Conservation (phyloP, 2,329 filamentous ascomycete genomes). For the Penicillium brevicompactum region DNA sequence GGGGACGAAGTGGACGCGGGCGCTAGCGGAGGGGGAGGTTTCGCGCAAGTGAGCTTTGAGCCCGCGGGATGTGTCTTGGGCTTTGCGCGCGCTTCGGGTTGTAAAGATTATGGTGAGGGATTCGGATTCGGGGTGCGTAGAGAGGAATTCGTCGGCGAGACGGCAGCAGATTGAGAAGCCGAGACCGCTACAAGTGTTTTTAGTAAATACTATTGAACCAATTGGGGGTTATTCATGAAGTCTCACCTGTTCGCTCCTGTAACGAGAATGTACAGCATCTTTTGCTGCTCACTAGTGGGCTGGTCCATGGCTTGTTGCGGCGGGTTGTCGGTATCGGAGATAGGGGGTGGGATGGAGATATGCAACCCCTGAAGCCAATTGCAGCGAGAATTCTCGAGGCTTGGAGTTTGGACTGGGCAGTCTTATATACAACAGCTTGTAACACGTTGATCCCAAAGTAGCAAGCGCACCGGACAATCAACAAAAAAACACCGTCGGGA, state of each 20-base stretch:
- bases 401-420: background rate
- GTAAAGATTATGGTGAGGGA: conserved; percentile 81
- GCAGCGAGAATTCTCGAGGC: background rate
- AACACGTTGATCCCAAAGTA: background rate
- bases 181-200: conserved; percentile 66
- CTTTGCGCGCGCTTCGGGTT: conserved; percentile 75
- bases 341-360: conserved; percentile 14
- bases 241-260: conserved; percentile 83
- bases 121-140: conserved; percentile 64
- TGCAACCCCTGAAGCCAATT: background rate
- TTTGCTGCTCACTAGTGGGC: conserved; percentile 15
- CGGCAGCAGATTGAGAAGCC: conserved; percentile 82
- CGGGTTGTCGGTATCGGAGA: conserved; percentile 9
- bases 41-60: conserved; percentile 64
- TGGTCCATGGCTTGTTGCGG: conserved; percentile 17
- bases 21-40: conserved; percentile 42
- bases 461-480: background rate
- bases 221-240: background rate
- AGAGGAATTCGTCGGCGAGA: conserved; percentile 86
- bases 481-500: background rate
- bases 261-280: conserved; percentile 61
- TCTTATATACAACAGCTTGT: too few relatives aligned
- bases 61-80: conserved; percentile 67
- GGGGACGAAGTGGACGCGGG: conserved; percentile 54
- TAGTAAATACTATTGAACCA: conserved; percentile 1